Evolutionary conservation across 129 eudicot genomes (phyloP).

Genomic region (Flaveria bidentis): DNA sequence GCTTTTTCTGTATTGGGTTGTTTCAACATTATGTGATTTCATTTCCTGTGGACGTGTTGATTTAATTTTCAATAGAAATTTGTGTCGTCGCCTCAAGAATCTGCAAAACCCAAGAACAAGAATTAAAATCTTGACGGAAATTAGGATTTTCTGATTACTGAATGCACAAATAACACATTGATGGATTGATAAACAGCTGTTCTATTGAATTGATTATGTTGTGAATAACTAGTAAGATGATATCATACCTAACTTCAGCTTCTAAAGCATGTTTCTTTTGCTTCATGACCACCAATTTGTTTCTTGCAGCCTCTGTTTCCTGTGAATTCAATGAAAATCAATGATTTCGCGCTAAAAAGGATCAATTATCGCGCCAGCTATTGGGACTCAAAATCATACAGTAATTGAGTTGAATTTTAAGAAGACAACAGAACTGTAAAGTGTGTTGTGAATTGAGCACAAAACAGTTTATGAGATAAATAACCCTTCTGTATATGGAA

Average conservation of each 20-base stretch:
- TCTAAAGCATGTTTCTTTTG: conserved; percentile 53
- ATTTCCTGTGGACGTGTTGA: conserved; percentile 36
- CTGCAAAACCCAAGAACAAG: conserved; percentile 32
- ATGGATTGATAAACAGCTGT: neutral
- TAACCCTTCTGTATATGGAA: conserved; percentile 16
- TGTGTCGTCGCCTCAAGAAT: conserved; percentile 56
- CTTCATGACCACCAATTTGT: conserved; percentile 51
- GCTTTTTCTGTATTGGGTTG: conserved; percentile 32
- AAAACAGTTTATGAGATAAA: neutral
- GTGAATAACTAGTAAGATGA: neutral
- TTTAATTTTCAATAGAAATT: conserved; percentile 37
- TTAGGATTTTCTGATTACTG: neutral
- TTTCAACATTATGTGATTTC: conserved; percentile 32
- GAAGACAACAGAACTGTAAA: neutral
- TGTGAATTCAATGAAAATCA: conserved; percentile 28
- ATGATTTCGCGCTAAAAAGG: neutral
- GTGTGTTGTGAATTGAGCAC: neutral
- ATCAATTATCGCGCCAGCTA: neutral
- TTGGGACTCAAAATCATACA: neutral
- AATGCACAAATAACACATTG: neutral
- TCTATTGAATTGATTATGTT: neutral
- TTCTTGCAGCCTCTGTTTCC: conserved; percentile 59
- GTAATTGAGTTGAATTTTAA: neutral
- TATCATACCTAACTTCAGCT: conserved; percentile 83
- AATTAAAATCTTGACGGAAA: conserved; percentile 6